A percentile compares a stretch with the other conserved stretches of the same genome.
phyloP scores from a whole-genome alignment of 768 basidiomycete species.

The Phaffia australis region DNA sequence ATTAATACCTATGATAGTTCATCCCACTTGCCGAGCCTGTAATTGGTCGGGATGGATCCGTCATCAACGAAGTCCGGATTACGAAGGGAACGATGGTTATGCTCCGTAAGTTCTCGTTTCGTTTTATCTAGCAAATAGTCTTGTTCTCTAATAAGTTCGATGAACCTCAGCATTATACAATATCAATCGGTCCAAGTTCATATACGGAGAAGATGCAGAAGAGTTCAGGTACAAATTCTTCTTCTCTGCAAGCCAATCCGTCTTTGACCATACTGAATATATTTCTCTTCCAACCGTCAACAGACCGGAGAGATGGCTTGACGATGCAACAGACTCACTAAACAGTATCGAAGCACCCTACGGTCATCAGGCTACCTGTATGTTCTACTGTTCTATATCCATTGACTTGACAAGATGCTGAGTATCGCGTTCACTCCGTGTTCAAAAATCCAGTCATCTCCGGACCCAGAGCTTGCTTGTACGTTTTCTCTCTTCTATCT shows the following conservation, averaged over 20 bases:
- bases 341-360: conserved; percentile 20
- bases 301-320: conserved; percentile 25
- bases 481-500: not conserved
- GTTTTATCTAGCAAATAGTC: not conserved
- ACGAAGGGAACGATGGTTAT: conserved; percentile 3
- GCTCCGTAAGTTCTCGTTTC: conserved; percentile 9
- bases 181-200: conserved; percentile 59
- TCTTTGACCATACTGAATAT: not conserved
- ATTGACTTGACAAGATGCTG: no score
- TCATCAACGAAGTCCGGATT: conserved; percentile 9
- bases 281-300: not conserved
- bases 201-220: conserved; percentile 77
- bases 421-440: no score
- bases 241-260: not conserved
- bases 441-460: conserved; percentile 15
- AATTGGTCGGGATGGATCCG: not conserved
- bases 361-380: conserved; percentile 1
- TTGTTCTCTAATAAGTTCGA: not conserved
- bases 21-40: conserved; percentile 24
- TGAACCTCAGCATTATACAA: conserved; percentile 1
- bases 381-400: no score
- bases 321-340: not conserved
- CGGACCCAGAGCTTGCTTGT: conserved; percentile 7
- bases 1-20: not conserved
- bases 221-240: conserved; percentile 54